phyloP scores from a whole-genome alignment of 2,329 filamentous ascomycete species.

The Pyrenochaeta sp. region DNA sequence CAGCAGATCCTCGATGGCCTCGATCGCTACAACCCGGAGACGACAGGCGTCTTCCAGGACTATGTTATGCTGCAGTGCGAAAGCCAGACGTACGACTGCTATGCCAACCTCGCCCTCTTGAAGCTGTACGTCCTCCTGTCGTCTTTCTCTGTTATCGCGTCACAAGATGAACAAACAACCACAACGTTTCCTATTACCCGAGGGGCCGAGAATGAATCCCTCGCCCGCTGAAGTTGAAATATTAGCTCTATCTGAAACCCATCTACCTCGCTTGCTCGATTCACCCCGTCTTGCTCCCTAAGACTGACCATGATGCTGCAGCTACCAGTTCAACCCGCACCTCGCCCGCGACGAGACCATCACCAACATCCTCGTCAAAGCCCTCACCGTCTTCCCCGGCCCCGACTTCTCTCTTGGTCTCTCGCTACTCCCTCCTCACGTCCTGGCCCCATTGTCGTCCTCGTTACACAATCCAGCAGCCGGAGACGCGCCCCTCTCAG shows the following conservation, averaged over 20 bases:
- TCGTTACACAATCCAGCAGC: slow-evolving; percentile 59
- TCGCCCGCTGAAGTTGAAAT: slow-evolving; percentile 72
- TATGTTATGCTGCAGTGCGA: slow-evolving; percentile 97
- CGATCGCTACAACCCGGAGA: slow-evolving; percentile 98
- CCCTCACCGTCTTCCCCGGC: slow-evolving; percentile 95
- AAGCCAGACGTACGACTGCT: slow-evolving; percentile 91
- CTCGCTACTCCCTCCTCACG: slow-evolving; percentile 88
- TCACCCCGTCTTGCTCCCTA: slow-evolving; percentile 6
- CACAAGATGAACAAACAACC: slow-evolving; percentile 76
- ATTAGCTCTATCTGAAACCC: slow-evolving; percentile 78
- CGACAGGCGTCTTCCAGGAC: slow-evolving; percentile 89
- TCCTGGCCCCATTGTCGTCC: slow-evolving; percentile 69
- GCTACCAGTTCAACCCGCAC: slow-evolving; percentile 99
- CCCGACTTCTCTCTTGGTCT: slow-evolving; percentile 94
- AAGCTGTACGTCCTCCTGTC: slow-evolving; percentile 80
- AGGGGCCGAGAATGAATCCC: slow-evolving; percentile 68
- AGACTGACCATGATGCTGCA: slow-evolving; percentile 52
- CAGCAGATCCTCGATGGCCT: slow-evolving; percentile 94
- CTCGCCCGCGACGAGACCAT: slow-evolving; percentile 95
- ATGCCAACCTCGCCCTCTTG: slow-evolving; percentile 92
- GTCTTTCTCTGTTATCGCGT: slow-evolving; percentile 18
- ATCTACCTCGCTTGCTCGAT: slow-evolving; percentile 5
- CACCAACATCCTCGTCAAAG: slow-evolving; percentile 98
- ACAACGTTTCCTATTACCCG: slow-evolving; percentile 99
- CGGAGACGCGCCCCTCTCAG: slow-evolving; percentile 75